Evolutionary conservation across 352 stramenopile genomes (phyloP).

Genomic region (Globisporangium splendens): DNA sequence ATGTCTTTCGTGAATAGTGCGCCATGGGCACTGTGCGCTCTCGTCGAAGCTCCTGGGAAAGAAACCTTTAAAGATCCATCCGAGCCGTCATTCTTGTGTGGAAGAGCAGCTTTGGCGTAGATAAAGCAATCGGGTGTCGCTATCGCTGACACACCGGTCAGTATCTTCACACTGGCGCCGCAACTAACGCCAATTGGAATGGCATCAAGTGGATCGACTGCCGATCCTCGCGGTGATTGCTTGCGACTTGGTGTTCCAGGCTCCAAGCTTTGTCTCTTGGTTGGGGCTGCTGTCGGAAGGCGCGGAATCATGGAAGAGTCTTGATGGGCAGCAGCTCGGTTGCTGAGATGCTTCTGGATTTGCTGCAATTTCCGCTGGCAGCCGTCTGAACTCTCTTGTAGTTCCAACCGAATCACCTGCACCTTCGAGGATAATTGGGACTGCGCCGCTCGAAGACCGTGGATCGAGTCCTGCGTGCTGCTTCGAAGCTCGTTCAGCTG

Average conservation of each 20-base stretch:
- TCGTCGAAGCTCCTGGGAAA: too few species aligned
- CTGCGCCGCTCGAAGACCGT: conserved; percentile 20
- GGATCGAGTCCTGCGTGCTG: conserved; percentile 20
- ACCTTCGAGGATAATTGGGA: conserved; percentile 38
- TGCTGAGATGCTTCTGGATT: conserved; percentile 17
- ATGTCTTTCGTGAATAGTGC: not conserved
- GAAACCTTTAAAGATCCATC: not conserved
- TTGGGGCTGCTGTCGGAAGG: too few species aligned
- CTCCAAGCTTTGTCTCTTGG: too few species aligned
- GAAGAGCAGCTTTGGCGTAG: conserved; percentile 39
- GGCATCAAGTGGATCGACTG: not conserved
- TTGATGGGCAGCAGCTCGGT: not conserved
- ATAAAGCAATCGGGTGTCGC: conserved; percentile 35
- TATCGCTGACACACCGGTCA: conserved; percentile 13
- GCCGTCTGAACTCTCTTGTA: conserved; percentile 30
- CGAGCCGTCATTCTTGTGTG: conserved; percentile 13
- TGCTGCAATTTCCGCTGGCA: conserved; percentile 28
- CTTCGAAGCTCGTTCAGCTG: conserved; percentile 21
- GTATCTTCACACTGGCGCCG: conserved; percentile 13
- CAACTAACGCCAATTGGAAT: not conserved
- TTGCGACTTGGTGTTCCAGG: too few species aligned
- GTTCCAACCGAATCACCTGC: conserved; percentile 37
- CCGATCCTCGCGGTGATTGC: not conserved
- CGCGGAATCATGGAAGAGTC: too few species aligned
- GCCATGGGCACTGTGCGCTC: not conserved